Conservation (phyloP, 345 rosid genomes). For the Melaleuca alternifolia region DNA sequence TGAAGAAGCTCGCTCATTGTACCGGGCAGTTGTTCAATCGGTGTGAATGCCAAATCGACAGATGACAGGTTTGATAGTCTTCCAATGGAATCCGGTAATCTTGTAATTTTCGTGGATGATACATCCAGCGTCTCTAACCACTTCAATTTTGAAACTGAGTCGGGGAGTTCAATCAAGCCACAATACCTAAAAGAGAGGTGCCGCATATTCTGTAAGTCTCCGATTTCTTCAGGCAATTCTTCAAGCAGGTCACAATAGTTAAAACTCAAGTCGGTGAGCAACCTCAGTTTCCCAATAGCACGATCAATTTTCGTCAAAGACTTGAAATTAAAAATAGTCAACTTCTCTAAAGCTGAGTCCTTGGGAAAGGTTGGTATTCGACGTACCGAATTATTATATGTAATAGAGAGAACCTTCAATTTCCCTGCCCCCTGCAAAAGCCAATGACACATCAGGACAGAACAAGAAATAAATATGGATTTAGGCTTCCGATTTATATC, state of each 20-base stretch:
- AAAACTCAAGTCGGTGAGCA: background rate
- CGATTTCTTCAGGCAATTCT: background rate
- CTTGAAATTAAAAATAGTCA: rapidly evolving
- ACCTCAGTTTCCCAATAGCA: background rate
- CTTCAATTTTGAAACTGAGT: no score
- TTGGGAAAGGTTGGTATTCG: background rate
- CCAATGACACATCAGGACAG: background rate
- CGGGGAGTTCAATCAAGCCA: rapidly evolving
- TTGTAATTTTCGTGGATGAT: no score
- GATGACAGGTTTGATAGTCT: no score
- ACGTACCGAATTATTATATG: rapidly evolving
- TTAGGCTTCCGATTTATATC: background rate
- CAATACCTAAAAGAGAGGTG: background rate
- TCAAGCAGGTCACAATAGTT: rapidly evolving
- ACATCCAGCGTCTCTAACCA: no score
- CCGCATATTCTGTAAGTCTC: rapidly evolving
- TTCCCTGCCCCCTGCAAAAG: background rate
- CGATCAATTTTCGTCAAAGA: background rate
- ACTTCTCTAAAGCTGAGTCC: background rate
- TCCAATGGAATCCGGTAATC: no score
- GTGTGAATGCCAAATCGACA: no score
- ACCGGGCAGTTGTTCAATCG: no score
- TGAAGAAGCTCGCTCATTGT: no score
- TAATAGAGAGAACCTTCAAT: background rate
- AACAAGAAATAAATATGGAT: background rate